These are phyloP conservation scores for Inonotus obliquus DNA, from an alignment of 1,284 basidiomycete genomes.

Conservation along the genomic window DNA sequence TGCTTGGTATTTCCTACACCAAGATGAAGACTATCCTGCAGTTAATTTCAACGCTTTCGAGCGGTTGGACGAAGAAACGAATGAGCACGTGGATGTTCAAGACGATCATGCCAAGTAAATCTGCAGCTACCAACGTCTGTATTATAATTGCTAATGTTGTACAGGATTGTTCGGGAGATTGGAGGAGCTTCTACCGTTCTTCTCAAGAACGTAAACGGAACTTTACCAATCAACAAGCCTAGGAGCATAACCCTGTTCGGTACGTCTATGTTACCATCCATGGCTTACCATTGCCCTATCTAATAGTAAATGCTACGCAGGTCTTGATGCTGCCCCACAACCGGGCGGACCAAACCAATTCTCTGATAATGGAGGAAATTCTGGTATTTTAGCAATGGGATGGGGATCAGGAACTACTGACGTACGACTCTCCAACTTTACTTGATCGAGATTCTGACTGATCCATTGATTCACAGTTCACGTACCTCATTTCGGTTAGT, in stretches of 20 bases:
- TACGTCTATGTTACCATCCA: constrained; percentile 19
- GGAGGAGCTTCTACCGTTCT: constrained; percentile 75
- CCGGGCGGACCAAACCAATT: constrained; percentile 71
- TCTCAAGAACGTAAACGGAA: constrained; percentile 69
- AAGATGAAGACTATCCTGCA: constrained; percentile 59
- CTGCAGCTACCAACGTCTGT: background rate
- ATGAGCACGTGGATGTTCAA: constrained; percentile 72
- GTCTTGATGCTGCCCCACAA: constrained; percentile 66
- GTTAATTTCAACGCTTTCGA: constrained; percentile 59
- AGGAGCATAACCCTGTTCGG: constrained; percentile 56
- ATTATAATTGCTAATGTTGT: background rate
- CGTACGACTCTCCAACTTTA: background rate
- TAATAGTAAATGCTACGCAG: constrained; percentile 31
- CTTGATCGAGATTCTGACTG: constrained; percentile 32
- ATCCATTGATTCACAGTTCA: constrained; percentile 34
- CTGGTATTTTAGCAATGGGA: constrained; percentile 77
- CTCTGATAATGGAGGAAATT: constrained; percentile 55
- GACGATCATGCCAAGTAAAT: constrained; percentile 55
- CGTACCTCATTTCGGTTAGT: constrained; percentile 54
- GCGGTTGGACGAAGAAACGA: constrained; percentile 45
- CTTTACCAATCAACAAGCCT: constrained; percentile 64
- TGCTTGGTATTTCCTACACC: constrained; percentile 55
- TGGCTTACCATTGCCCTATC: constrained; percentile 21
- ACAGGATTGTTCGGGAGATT: constrained; percentile 59
- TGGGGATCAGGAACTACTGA: constrained; percentile 63